Base-by-base conservation (phyloP, 2,329 filamentous ascomycete genomes). In the Aspergillus terreus region DNA sequence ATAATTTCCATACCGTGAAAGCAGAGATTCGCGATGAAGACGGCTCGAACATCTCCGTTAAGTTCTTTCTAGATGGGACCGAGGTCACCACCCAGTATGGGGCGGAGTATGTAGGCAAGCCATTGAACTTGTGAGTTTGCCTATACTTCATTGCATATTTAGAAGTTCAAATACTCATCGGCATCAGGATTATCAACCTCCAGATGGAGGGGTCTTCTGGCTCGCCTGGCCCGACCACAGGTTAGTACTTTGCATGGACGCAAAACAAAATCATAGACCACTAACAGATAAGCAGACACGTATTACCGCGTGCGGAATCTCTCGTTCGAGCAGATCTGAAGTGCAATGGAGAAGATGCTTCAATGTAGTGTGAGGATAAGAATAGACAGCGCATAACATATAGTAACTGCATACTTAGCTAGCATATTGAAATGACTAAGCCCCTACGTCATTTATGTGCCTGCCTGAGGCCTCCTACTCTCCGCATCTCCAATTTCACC, bases 1-100 rank as follows among this genome's bases (percentile, higher is more conserved):
- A 55, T 7, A 59, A 68, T n/a, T 82, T 75, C 54, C 80, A 83
- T 62, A 71, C 68, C 4, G 73, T 83, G 52, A 73, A 71, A 57
- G 74, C 73, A 21, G 78, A 82, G 67, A 60, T 81, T 44, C 71
- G 75, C 7, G 79, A 82, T 58, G 64, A 69, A 49, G 78, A 82
- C 63, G 78, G 78, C 27, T 69, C 69, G 51, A 77, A 82, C 61
- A 74, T 81, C 9, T 68, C 71, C n/a, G 73, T 77, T 1, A 78
- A 74, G 54, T 83, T 82, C 61, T 82, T 76, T 58, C 70, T 83
- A 66, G 78, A 83, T 59, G 79, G 73, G 3, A 61, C 59, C 25
- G 64, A 78, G 35, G 62, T 81, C 6, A 71, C 76, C 19, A 80
- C 74, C 3, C 80, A 83, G 61, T 71, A 75, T 40, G 81, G 78